Base-by-base conservation (phyloP, 2,329 filamentous ascomycete species). In the Paecilomyces formosus region DNA sequence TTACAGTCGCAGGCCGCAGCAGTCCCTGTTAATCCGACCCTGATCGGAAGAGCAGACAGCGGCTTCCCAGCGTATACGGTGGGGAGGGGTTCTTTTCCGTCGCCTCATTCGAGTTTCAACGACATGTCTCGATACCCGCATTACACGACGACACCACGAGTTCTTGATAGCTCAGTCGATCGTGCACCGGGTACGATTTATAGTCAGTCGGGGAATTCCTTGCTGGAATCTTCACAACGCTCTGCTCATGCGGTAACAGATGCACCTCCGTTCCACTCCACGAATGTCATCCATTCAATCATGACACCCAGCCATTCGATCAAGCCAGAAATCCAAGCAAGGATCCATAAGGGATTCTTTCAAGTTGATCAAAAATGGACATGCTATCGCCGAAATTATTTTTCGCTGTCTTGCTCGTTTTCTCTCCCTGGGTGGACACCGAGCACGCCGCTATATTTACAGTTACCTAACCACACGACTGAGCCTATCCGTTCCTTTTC, bases 271-370 rank as follows among this genome's bases (percentile, higher is more conserved):
- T 79, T 79, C 51, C 61, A 70, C 22, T 73, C 78, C 2, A 79
- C 76, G 1, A 65, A 63, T 7, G 59, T 70, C 9, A 61, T 76
- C 24, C 66, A 75, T 52, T 61, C 67, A 7, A 68, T 78, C 26
- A 62, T 76, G 31, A 71, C 70, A 9, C 68, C 65, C 11, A 68
- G 64, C 28, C 71, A 74, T 51, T 77, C 79, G 0, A 81, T 94
- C 63, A 87, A 86, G 62, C 82, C 89, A 21, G 87, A 89, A 13
- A 89, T 96, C 62, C 81, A 87, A 30, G 90, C 89, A 35, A 88
- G 85, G 66, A 91, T 96, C 60, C 90, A 95, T 72, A 95, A 96
- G 67, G 92, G 92, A 0, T 95, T 96, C 75, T 96, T 96, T 70
- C 78, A 86, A 35, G 83, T 82, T 3, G 92, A 95, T 57, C 81